Evolutionary conservation across 257 asterid species (phyloP).

Genomic region (Catharanthus roseus): DNA sequence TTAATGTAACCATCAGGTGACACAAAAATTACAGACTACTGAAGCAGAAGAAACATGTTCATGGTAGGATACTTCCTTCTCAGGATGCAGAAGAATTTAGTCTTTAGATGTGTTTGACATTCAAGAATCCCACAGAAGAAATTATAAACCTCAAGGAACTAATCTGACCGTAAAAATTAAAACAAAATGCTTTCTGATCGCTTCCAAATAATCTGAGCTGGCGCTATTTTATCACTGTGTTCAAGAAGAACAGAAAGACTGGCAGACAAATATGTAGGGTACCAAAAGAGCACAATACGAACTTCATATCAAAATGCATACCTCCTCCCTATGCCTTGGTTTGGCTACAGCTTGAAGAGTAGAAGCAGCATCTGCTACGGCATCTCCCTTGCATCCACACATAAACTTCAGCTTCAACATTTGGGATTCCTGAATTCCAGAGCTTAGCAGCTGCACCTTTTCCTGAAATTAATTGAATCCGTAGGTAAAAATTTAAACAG

Average conservation of each 20-base stretch:
- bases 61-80: background rate
- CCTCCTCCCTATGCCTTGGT: slow-evolving; percentile 36
- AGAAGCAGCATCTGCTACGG: slow-evolving; percentile 25
- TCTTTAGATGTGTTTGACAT: background rate
- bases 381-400: slow-evolving; percentile 25
- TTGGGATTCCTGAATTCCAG: slow-evolving; percentile 56
- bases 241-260: background rate
- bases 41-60: too few species aligned
- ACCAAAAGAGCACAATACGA: background rate
- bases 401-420: slow-evolving; percentile 32
- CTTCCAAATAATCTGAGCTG: background rate
- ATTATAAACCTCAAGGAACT: background rate
- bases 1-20: too few species aligned
- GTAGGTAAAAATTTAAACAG: slow-evolving; percentile 6
- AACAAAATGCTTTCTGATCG: background rate
- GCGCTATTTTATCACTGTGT: background rate
- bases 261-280: background rate
- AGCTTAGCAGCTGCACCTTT: slow-evolving; percentile 41
- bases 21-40: too few species aligned
- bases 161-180: background rate
- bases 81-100: background rate
- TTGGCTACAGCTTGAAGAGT: slow-evolving; percentile 24
- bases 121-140: background rate
- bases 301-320: slow-evolving; percentile 9
- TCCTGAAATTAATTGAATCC: slow-evolving; percentile 44